Base-by-base conservation (phyloP, 2,329 filamentous ascomycete species). In the Beauveria bassiana region DNA sequence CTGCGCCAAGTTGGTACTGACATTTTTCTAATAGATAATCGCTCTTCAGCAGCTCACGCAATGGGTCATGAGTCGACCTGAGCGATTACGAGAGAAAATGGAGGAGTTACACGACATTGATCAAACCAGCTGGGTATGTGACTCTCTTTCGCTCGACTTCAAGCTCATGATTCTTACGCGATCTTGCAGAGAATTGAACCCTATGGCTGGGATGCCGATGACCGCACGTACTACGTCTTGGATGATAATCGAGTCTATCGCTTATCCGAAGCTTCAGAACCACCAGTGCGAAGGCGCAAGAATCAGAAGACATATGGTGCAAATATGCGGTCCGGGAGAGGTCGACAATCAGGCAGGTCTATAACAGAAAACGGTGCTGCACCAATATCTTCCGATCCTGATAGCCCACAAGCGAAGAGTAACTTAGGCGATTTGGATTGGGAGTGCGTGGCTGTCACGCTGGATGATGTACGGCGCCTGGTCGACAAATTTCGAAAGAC, bases 231-330 rank as follows among this genome's bases (percentile, higher is more conserved):
- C 71, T 96, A 89, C 70, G 87, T 98, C 3, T 82, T 99, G 3
- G 93, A 98, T 68, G 95, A 99, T 72, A 96, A 97, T 68, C 85
- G 95, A 64, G 79, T 99, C 47, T 99, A 99, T 72, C 89, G 93
- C 61, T 81, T 89, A 64, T 91, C 90, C n/a, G 90, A 96, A 63
- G 82, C 88, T 28, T 84, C 86, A 1, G 79, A 84, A 2, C 82
- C 85, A 7, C 75, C 79, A n/a, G 72, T 79, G 3, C 78, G 80
- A n/a, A 88, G 88, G 70, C 78, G 84, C 2, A 79, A 64, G 83
- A 88, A 81, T 73, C 84, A 86, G 66, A 86, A 84, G 73, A 62
- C 64, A 4, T 66, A 57, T 42, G 69, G 68, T 16, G 85, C 81
- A 61, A 81, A 79, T 65, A 81, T 79, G 65, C 83, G 91, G 67